These are phyloP conservation scores for Hyaloscypha hepaticicola DNA, from an alignment of 495 filamentous ascomycete genomes.

Conservation along the genomic window DNA sequence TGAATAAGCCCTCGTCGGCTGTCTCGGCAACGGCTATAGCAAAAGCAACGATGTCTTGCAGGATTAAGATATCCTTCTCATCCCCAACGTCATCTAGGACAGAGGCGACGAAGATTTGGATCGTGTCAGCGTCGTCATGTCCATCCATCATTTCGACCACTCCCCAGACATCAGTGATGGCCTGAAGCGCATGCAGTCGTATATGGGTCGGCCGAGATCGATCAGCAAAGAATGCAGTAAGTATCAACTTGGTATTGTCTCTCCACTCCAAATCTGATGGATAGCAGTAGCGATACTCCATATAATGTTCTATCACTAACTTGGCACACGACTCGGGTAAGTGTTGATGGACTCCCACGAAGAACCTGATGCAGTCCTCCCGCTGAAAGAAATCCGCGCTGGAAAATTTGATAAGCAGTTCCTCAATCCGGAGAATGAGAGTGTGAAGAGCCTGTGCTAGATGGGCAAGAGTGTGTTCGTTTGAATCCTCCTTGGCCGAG, in stretches of 20 bases:
- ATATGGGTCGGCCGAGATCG: constrained; percentile 61
- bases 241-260: constrained; percentile 57
- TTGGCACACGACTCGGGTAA: constrained; percentile 59
- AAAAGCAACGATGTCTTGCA: constrained; percentile 52
- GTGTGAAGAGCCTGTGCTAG: constrained; percentile 28
- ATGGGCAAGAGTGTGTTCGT: constrained; percentile 20
- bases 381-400: constrained; percentile 51
- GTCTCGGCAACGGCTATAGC: constrained; percentile 48
- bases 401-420: constrained; percentile 34
- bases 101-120: constrained; percentile 43
- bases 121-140: constrained; percentile 46
- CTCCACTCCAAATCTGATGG: constrained; percentile 70
- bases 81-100: constrained; percentile 50
- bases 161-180: constrained; percentile 65
- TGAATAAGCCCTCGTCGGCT: constrained; percentile 49
- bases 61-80: constrained; percentile 52
- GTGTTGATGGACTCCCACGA: constrained; percentile 55
- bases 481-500: constrained; percentile 18
- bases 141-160: constrained; percentile 54
- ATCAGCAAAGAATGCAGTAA: constrained; percentile 66
- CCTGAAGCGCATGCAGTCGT: constrained; percentile 65
- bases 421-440: constrained; percentile 42
- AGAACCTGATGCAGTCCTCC: constrained; percentile 67
- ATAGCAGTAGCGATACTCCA: constrained; percentile 62
- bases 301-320: constrained; percentile 57